These are phyloP conservation scores for Tieghemostelium lacteum DNA, from an alignment of 78 protist species.

Conservation along the genomic window DNA sequence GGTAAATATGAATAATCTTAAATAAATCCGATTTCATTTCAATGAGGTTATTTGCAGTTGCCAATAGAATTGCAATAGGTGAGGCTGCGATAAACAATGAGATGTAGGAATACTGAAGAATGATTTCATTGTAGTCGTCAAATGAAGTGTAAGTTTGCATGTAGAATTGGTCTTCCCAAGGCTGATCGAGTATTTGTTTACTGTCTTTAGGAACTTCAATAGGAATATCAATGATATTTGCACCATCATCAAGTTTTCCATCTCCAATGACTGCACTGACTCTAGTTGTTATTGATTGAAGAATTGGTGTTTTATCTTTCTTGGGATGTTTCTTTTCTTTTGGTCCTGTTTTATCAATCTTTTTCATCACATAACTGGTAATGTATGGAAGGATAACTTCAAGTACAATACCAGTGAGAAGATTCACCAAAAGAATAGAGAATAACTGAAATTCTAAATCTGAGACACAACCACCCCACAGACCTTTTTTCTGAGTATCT, in stretches of 20 bases:
- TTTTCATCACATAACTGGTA: background rate
- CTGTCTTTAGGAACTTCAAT: no score
- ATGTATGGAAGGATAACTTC: slow-evolving; percentile 34
- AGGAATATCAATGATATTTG: no score
- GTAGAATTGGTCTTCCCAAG: slow-evolving; percentile 37
- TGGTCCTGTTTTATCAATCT: background rate
- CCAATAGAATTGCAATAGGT: slow-evolving; percentile 82
- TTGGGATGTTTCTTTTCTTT: background rate
- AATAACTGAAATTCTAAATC: slow-evolving; percentile 77
- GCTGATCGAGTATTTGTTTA: no score
- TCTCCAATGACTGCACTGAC: no score
- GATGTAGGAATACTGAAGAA: slow-evolving; percentile 78
- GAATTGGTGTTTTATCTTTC: background rate
- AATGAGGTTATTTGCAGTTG: slow-evolving; percentile 79
- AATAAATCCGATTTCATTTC: slow-evolving; percentile 80
- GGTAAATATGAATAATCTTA: slow-evolving; percentile 49
- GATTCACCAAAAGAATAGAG: slow-evolving; percentile 33
- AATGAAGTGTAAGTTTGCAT: slow-evolving; percentile 1
- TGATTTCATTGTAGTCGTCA: slow-evolving; percentile 29
- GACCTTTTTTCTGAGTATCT: background rate
- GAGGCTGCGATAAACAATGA: slow-evolving; percentile 82
- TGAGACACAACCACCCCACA: slow-evolving; percentile 57
- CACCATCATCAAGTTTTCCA: no score
- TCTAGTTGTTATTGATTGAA: no score
- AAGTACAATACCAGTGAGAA: slow-evolving; percentile 1